A percentile compares a stretch with the other conserved stretches of the same genome.
Evolutionary conservation across 768 basidiomycete species (phyloP).

Genomic region (Collybia sordida): DNA sequence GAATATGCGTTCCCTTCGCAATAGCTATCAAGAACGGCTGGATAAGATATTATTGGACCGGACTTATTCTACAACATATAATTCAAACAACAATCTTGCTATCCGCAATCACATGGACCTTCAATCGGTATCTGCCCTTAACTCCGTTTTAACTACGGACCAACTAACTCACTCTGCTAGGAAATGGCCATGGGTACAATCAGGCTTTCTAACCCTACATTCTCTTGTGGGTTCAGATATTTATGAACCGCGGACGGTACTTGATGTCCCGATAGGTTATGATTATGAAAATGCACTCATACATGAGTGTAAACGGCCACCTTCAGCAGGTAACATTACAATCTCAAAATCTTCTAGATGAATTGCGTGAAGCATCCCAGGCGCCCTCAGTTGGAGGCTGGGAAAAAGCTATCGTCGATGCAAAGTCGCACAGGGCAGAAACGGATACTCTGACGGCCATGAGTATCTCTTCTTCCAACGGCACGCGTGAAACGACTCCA

Average conservation of each 20-base stretch:
- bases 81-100: conserved; percentile 76
- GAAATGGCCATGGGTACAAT: conserved; percentile 98
- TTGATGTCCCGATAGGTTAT: conserved; percentile 47
- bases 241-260: neutral
- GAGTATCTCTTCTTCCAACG: conserved; percentile 19
- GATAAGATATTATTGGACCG: conserved; percentile 79
- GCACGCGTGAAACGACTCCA: conserved; percentile 28
- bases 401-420: conserved; percentile 57
- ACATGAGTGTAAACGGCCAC: conserved; percentile 85
- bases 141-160: neutral
- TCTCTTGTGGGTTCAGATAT: conserved; percentile 56
- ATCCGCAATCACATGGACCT: conserved; percentile 84
- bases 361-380: conserved; percentile 47
- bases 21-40: conserved; percentile 74
- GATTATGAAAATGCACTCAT: conserved; percentile 98
- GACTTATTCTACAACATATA: conserved; percentile 75
- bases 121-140: conserved; percentile 57
- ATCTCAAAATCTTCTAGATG: conserved; percentile 38
- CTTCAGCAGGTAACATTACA: conserved; percentile 57
- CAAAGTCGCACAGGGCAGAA: conserved; percentile 43
- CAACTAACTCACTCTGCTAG: conserved; percentile 39
- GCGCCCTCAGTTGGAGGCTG: conserved; percentile 55
- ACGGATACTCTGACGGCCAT: conserved; percentile 26
- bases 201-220: conserved; percentile 86
- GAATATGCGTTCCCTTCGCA: conserved; percentile 81